Evolutionary conservation across 306 rosid genomes (phyloP).

Genomic region (Pyrus pyrifolia): DNA sequence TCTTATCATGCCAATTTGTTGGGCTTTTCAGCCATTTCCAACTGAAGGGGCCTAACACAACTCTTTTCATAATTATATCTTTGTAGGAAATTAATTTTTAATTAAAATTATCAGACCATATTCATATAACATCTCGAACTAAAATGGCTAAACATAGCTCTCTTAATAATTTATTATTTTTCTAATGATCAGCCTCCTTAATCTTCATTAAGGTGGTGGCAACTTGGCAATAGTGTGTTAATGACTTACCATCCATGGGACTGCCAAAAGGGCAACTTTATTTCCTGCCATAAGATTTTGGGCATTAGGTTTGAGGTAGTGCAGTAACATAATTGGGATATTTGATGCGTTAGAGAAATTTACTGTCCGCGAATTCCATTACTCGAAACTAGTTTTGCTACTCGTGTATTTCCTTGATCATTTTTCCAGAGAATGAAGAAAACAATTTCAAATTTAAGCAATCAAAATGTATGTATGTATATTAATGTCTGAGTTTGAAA

Average conservation of each 20-base stretch:
- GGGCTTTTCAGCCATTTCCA: too few species aligned
- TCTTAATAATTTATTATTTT: too few species aligned
- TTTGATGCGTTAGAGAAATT: conserved; percentile 76
- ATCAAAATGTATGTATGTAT: not conserved
- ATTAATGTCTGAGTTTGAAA: too few species aligned
- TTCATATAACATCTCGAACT: too few species aligned
- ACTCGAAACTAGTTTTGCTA: conserved; percentile 34
- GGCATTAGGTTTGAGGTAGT: conserved; percentile 75
- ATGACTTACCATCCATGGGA: conserved; percentile 58
- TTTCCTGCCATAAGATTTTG: conserved; percentile 61
- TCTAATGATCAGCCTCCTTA: too few species aligned
- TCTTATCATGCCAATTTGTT: too few species aligned
- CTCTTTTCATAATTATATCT: too few species aligned
- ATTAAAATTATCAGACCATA: too few species aligned
- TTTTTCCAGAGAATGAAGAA: conserved; percentile 18
- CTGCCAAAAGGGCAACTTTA: conserved; percentile 52
- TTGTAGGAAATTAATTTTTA: too few species aligned
- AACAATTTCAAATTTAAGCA: not conserved
- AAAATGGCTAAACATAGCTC: too few species aligned
- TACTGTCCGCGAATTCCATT: conserved; percentile 74
- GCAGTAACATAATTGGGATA: conserved; percentile 68
- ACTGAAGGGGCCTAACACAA: too few species aligned
- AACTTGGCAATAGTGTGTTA: not conserved
- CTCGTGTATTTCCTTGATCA: conserved; percentile 33
- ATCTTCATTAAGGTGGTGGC: not conserved